Base-by-base conservation (phyloP, 768 basidiomycete genomes). In the Dioszegia aurantiaca region DNA sequence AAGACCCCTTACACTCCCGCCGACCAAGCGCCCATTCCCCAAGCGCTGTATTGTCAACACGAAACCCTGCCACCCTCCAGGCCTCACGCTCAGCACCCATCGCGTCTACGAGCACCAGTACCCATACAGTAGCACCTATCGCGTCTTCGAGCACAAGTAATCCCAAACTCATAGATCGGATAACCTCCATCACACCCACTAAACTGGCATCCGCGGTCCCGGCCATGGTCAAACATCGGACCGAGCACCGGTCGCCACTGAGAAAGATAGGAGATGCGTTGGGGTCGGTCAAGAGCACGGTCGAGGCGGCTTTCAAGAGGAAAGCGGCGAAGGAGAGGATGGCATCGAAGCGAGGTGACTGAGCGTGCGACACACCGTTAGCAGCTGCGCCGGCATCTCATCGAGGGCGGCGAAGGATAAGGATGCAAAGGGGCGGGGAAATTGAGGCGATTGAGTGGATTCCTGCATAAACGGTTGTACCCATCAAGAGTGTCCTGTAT, bases 401-500 rank as follows among this genome's bases (percentile, higher is more conserved):
- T n/a, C n/a, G n/a, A n/a, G n/a, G n/a, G n/a, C n/a, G n/a, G n/a
- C n/a, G n/a, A n/a, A n/a, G n/a, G n/a, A n/a, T n/a, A n/a, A n/a
- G n/a, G n/a, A n/a, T n/a, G n/a, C n/a, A n/a, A n/a, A 17, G 33
- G 27, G 21, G 6, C 27, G 46, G 28, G 46, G 46, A n/a, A 8
- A 46, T 10, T 23, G 19, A 10, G 26, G 19, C 10, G 21, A 26
- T 8, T 46, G 10, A 46, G 23, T 43, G 44, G 44, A 24, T 46
- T 46, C 21, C 16, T 42, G 6, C 9, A 5, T 17, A 28, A 21
- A 9, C 16, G 17, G 11, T 27, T 30, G 28, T 36, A 51, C 33
- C n/a, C 14, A 51, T 48, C 47, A 36, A 37, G 46, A 47, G 48
- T 51, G 48, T 51, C 48, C 48, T 51, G 33, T n/a, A 16, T 42